Evolutionary conservation across 2,329 filamentous ascomycete genomes (phyloP), one percentile per base, ranked within the genome.

Genomic region (Nemania sp.): DNA sequence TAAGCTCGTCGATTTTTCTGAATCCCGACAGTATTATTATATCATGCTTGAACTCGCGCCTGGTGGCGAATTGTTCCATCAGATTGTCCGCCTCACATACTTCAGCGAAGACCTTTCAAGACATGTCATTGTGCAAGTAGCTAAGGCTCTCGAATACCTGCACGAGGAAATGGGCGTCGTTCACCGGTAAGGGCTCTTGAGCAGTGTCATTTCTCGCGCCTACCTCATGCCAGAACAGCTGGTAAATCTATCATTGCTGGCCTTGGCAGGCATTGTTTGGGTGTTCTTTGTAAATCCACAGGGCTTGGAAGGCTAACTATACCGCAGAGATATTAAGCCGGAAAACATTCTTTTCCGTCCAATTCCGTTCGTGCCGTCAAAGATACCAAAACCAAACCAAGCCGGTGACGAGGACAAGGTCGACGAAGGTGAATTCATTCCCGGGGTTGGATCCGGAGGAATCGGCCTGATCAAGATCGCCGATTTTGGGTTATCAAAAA

Each of bases 381-480:
- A 88, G 73, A 81, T 87, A 55, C 92, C 91, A 1, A 92, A 92
- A 77, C 91, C 92, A 1, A 89, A 83, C 73, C 87, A 89, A 59
- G 88, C 92, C 2, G 95, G 95, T 29, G 95, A 99, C 69, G 95
- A 99, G 77, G 94, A 98, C 73, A 99, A 99, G 80, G 90, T 88
- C 4, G 95, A 99, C 63, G 95, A 99, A 76, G 95, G 95, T 66
- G 94, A 98, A 72, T 99, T 96, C 66, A 82, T 95, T 62, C 84
- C 81, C 17, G 93, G 93, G 1, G 78, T 89, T 37, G 95, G 95
- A 43, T 83, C 90, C 0, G 95, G 95, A 59, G 95, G 94, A 42
- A 99, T 99, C 65, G 95, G 95, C 34, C 81, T 85, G 65, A 97
- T 99, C 79, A 98, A 99, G 81, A 94, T 99, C 75, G 95, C 95